Conservation (phyloP, 768 basidiomycete genomes). For the Termitomyces sp. region DNA sequence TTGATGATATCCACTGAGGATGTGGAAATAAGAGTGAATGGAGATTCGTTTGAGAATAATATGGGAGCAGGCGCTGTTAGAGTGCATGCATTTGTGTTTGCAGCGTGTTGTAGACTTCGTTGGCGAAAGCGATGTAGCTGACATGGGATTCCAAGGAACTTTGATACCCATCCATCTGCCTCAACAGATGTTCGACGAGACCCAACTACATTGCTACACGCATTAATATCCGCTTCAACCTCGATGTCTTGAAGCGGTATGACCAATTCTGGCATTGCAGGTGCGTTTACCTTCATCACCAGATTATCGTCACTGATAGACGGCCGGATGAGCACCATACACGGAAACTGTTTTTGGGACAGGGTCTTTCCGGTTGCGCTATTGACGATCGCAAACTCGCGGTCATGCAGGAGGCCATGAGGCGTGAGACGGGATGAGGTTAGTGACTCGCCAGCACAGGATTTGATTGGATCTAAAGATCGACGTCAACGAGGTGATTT, state of each 20-base stretch:
- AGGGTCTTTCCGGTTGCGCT: conserved; percentile 7
- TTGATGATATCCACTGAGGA: conserved; percentile 7
- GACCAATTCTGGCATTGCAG: conserved; percentile 6
- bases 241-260: neutral
- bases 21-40: conserved; percentile 12
- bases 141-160: conserved; percentile 9
- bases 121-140: conserved; percentile 7
- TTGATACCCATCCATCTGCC: conserved; percentile 12
- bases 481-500: neutral
- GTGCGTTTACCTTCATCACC: conserved; percentile 8
- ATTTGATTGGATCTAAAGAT: conserved; percentile 11
- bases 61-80: conserved; percentile 1
- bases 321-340: conserved; percentile 12
- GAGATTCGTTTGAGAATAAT: conserved; percentile 12
- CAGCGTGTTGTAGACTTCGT: neutral
- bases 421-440: conserved; percentile 3
- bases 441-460: conserved; percentile 9
- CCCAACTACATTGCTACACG: neutral
- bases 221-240: neutral
- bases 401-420: conserved; percentile 8
- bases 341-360: conserved; percentile 13
- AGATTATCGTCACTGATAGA: conserved; percentile 2
- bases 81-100: neutral
- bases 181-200: conserved; percentile 2
- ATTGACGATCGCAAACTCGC: conserved; percentile 10